These are phyloP conservation scores for Fusarium acutatum DNA, from an alignment of 2,329 filamentous ascomycete species.

Conservation along the genomic window DNA sequence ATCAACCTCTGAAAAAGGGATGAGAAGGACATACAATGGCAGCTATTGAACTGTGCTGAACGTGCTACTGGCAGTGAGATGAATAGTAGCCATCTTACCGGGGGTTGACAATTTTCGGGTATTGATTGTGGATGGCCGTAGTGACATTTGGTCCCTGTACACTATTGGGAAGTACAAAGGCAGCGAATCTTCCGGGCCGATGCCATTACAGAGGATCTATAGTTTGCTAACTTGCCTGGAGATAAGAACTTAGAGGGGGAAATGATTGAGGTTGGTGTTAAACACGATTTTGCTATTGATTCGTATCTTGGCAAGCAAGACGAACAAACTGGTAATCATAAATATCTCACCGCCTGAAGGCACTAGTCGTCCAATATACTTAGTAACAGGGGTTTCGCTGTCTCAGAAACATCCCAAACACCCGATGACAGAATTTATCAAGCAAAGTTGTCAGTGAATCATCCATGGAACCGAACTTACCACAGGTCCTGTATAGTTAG, in stretches of 20 bases:
- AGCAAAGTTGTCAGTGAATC: not conserved
- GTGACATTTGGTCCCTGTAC: not conserved
- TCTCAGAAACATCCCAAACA: constrained; percentile 6
- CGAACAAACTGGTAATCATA: not conserved
- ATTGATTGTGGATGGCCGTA: not conserved
- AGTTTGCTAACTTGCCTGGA: not conserved
- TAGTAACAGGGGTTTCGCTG: constrained; percentile 11
- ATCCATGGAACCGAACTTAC: not conserved
- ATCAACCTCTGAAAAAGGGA: not conserved
- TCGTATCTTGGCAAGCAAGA: not conserved
- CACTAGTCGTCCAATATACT: not conserved
- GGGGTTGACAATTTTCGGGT: not conserved
- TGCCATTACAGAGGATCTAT: not conserved
- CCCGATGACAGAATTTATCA: not conserved
- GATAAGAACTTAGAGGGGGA: not conserved
- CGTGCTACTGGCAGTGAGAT: not conserved
- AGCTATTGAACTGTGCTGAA: not conserved
- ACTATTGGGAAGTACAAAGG: not conserved
- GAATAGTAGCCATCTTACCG: not conserved
- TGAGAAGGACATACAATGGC: not conserved
- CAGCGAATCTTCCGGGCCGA: not conserved
- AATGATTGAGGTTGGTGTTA: not conserved
- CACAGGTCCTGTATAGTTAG: not conserved
- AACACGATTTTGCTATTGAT: not conserved
- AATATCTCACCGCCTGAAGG: constrained; percentile 19